Evolutionary conservation across 2,329 filamentous ascomycete genomes (phyloP).

Genomic region (Podosphaera fusca): DNA sequence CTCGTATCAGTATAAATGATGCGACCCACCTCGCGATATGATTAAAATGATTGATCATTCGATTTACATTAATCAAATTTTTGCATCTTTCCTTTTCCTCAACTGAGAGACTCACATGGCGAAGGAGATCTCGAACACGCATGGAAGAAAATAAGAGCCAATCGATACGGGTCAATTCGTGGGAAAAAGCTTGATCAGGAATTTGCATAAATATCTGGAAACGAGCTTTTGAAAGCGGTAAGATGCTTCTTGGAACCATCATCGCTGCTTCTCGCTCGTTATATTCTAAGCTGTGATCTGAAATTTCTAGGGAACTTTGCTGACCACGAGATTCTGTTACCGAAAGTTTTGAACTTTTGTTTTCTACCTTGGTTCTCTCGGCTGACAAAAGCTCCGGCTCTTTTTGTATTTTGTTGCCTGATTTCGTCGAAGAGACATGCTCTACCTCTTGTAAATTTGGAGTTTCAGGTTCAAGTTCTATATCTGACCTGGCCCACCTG

Average conservation of each 20-base stretch:
- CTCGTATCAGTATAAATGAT: conserved; percentile 66
- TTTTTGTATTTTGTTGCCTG: conserved; percentile 5
- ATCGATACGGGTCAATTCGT: conserved; percentile 84
- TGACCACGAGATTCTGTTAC: conserved; percentile 10
- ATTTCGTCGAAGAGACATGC: conserved; percentile 8
- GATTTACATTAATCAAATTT: conserved; percentile 66
- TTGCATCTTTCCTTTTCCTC: conserved; percentile 52
- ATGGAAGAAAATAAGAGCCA: conserved; percentile 98
- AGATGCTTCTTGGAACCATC: conserved; percentile 44
- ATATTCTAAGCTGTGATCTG: conserved; percentile 46
- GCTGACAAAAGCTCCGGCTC: conserved; percentile 7
- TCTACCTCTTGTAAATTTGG: conserved; percentile 6
- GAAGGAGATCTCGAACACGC: conserved; percentile 73
- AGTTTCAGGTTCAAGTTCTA: conserved; percentile 20
- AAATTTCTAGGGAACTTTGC: conserved; percentile 8
- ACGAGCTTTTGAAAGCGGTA: conserved; percentile 58
- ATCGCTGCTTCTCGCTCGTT: conserved; percentile 58
- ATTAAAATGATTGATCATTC: conserved; percentile 86
- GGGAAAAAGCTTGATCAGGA: conserved; percentile 63
- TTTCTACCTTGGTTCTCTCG: conserved; percentile 6
- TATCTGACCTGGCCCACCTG: conserved; percentile 72
- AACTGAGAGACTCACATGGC: conserved; percentile 59
- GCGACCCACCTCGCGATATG: conserved; percentile 64
- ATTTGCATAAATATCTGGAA: conserved; percentile 83
- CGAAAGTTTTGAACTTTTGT: conserved; percentile 11